These are phyloP conservation scores for Erysimum cheiri DNA, from an alignment of 441 rosid genomes.

Conservation along the genomic window DNA sequence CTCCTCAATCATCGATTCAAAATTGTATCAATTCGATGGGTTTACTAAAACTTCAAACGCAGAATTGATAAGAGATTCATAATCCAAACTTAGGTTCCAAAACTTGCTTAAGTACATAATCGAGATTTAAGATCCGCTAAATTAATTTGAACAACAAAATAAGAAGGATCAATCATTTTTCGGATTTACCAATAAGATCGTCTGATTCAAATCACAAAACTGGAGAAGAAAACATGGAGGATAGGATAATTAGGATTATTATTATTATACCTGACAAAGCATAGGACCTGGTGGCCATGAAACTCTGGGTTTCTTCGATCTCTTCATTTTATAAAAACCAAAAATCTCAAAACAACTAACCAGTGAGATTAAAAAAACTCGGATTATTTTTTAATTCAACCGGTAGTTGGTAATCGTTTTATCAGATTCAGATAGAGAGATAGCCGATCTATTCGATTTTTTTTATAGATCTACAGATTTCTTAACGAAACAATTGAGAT, in stretches of 20 bases:
- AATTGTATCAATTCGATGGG: neutral
- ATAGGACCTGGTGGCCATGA: slow-evolving; percentile 62
- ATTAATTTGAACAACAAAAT: neutral
- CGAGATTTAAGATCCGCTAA: neutral
- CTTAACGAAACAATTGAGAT: neutral
- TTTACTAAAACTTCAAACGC: neutral
- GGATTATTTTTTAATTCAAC: no score
- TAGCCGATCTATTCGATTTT: slow-evolving; percentile 1
- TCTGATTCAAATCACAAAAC: neutral
- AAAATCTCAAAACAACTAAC: slow-evolving; percentile 21
- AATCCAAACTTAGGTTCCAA: neutral
- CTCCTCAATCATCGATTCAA: neutral
- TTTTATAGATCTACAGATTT: slow-evolving; percentile 29
- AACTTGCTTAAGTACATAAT: neutral
- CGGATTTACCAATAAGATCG: neutral
- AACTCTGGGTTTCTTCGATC: slow-evolving; percentile 63
- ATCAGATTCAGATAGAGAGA: slow-evolving; percentile 30
- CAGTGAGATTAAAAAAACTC: neutral
- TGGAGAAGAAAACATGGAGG: neutral
- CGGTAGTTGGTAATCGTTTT: slow-evolving; percentile 6
- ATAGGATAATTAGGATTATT: slow-evolving; percentile 2
- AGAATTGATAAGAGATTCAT: neutral
- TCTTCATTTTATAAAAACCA: slow-evolving; percentile 46
- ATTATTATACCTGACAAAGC: slow-evolving; percentile 65
- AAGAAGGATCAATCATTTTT: neutral